phyloP scores from a whole-genome alignment of 139 green algal species.

The Closterium sp. region DNA sequence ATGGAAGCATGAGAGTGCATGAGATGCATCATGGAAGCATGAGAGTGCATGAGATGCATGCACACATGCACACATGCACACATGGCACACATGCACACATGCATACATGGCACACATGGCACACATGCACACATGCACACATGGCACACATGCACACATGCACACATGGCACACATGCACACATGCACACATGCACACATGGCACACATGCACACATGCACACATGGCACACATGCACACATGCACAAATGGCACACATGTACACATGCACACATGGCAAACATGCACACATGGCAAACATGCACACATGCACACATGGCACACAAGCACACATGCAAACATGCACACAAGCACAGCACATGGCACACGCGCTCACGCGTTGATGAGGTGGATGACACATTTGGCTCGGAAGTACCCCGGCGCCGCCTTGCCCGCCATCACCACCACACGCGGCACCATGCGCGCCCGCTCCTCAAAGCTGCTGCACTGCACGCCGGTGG shows the following conservation, averaged over 20 bases:
- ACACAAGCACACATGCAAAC: background rate
- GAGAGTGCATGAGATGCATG: too few species aligned
- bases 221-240: too few species aligned
- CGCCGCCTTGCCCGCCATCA: conserved; percentile 59
- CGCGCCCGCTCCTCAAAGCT: conserved; percentile 24
- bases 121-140: background rate
- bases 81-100: too few species aligned
- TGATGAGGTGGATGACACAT: conserved; percentile 60
- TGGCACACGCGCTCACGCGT: conserved; percentile 49
- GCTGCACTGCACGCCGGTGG: conserved; percentile 4
- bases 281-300: too few species aligned
- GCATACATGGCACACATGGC: background rate
- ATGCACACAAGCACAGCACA: background rate
- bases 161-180: too few species aligned
- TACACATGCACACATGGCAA: too few species aligned
- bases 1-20: too few species aligned
- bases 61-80: too few species aligned
- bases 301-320: background rate
- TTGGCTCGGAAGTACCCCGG: conserved; percentile 58
- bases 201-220: too few species aligned
- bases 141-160: too few species aligned
- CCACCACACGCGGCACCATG: conserved; percentile 48
- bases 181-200: too few species aligned
- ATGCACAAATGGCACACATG: too few species aligned
- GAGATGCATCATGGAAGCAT: background rate